Evolutionary conservation across 2,329 filamentous ascomycete species (phyloP), one percentile per base, ranked within the genome.

Genomic region (Cyclaneusma minus): DNA sequence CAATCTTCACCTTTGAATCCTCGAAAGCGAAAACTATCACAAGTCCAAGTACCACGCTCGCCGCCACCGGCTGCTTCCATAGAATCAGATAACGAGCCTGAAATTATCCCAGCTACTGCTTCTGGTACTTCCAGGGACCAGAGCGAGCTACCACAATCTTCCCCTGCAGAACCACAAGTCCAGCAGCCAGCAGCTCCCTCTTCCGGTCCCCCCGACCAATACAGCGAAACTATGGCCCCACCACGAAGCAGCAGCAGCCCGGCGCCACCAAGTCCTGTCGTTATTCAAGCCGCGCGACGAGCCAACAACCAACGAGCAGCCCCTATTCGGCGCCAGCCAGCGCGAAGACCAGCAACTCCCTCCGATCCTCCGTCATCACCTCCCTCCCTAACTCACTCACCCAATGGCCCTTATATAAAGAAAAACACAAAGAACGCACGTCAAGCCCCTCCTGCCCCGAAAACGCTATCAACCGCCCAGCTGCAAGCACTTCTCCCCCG

Each of bases 371-470:
- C 43, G 12, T 75, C 71, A 2, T 75, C 69, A 3, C 71, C 69
- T 0, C 71, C 71, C 1, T 75, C 71, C 0, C 53, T 77, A 4
- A 77, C 70, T 4, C 69, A 76, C 40, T 77, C 71, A 1, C 71
- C 71, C 16, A 74, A 75, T 38, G 60, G 55, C 32, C 28, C 10
- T 29, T 31, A 25, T 11, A 14, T 5, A 27, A 27, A 5, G 24
- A 29, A 9, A 42, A 35, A 17, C 11, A 24, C 5, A 39, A 33
- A 20, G 19, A 25, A 14, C 40, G n/a, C 33, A 27, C 29, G 32
- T 24, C 29, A 32, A 24, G 28, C 28, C 9, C 39, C 38, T 17
- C 40, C 37, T 22, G 35, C 37, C 21, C 20, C 26, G 8, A 38
- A 34, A 21, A 35, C 35, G 3, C 40, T 45, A 13, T 44, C 45